Percentiles rank a stretch among this genome's conserved stretches.
phyloP scores from a whole-genome alignment of 306 rosid genomes.

The Corylus avellana region DNA sequence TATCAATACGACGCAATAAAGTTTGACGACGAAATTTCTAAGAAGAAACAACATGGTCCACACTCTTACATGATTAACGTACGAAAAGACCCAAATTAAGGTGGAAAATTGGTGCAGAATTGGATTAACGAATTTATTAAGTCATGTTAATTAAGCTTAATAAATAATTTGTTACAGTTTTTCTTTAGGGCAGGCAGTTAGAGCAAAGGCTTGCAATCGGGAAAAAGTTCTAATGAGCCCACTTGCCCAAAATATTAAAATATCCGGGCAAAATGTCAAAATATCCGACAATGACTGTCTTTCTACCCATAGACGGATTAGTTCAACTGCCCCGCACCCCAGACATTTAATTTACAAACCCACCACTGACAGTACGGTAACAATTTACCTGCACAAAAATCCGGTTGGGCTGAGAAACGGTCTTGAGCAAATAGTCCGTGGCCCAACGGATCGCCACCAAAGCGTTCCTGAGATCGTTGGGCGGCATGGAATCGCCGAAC shows the following conservation, averaged over 20 bases:
- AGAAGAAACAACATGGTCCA: constrained; percentile 21
- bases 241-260: too few species aligned
- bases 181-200: too few species aligned
- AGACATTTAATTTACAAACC: constrained; percentile 9
- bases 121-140: too few species aligned
- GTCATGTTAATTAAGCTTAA: too few species aligned
- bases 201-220: too few species aligned
- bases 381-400: constrained; percentile 78
- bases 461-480: constrained; percentile 52
- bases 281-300: not conserved
- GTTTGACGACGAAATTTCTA: constrained; percentile 7
- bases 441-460: constrained; percentile 82
- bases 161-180: too few species aligned
- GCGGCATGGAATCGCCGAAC: constrained; percentile 83
- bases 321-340: constrained; percentile 7
- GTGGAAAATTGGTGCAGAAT: not conserved
- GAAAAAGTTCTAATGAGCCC: too few species aligned
- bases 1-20: not conserved
- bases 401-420: constrained; percentile 79
- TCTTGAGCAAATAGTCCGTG: constrained; percentile 80
- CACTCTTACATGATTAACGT: constrained; percentile 9
- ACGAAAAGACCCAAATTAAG: not conserved
- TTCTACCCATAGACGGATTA: constrained; percentile 13
- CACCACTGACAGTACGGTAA: not conserved
- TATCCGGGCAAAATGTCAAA: too few species aligned